phyloP scores from a whole-genome alignment of 305 asterid genomes.

The Ilex paraguariensis region DNA sequence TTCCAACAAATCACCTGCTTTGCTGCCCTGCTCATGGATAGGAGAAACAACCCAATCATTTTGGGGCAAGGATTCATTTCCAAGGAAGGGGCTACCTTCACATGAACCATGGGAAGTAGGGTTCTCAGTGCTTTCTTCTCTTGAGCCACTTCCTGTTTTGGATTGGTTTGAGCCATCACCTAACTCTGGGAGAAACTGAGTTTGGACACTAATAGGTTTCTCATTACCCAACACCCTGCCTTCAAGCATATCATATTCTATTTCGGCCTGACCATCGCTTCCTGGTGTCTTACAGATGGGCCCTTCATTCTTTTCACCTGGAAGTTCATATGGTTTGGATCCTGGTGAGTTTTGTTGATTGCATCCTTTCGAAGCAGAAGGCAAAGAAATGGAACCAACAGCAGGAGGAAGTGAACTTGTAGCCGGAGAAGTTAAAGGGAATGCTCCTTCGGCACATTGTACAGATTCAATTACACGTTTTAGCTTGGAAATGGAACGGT shows the following conservation, averaged over 20 bases:
- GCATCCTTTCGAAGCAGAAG: conserved; percentile 42
- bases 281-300: conserved; percentile 19
- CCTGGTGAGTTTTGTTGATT: conserved; percentile 37
- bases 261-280: conserved; percentile 35
- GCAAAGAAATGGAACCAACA: conserved; percentile 64
- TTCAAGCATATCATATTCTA: conserved; percentile 30
- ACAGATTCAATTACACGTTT: conserved; percentile 81
- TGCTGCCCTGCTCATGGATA: conserved; percentile 26
- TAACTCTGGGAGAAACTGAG: conserved; percentile 7
- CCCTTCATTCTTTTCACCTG: conserved; percentile 38
- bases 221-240: conserved; percentile 22
- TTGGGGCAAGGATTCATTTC: conserved; percentile 44
- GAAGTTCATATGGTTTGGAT: conserved; percentile 42
- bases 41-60: conserved; percentile 46
- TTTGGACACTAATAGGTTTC: conserved; percentile 21
- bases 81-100: conserved; percentile 56
- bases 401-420: conserved; percentile 51
- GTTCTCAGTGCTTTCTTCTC: conserved; percentile 74
- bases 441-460: conserved; percentile 76
- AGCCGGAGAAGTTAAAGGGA: conserved; percentile 62
- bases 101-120: conserved; percentile 85
- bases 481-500: conserved; percentile 74
- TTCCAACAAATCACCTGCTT: conserved; percentile 27
- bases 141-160: conserved; percentile 62
- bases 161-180: conserved; percentile 43